These are phyloP conservation scores for Chytriomyces hyalinus DNA, from an alignment of 192 early-diverging fungal species.

Conservation along the genomic window DNA sequence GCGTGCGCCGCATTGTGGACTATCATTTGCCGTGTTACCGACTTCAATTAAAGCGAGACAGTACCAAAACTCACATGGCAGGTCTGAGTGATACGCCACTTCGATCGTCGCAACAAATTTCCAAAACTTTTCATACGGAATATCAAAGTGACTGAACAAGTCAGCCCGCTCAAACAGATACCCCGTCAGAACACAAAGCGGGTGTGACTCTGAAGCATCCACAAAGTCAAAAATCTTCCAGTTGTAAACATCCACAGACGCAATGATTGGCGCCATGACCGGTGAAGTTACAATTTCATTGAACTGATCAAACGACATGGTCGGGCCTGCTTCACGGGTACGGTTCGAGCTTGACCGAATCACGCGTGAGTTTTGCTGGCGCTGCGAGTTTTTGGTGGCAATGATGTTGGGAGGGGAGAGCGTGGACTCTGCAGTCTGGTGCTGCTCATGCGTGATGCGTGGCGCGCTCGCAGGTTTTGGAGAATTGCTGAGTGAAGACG, in stretches of 20 bases:
- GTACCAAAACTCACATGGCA: constrained; percentile 49
- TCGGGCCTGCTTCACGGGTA: background rate
- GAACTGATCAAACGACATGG: constrained; percentile 17
- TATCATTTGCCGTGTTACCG: constrained; percentile 11
- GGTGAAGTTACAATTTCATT: constrained; percentile 32
- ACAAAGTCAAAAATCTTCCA: constrained; percentile 57
- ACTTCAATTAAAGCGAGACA: background rate
- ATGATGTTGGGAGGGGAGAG: constrained; percentile 2
- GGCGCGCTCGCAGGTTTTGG: too few relatives aligned
- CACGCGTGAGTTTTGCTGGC: background rate
- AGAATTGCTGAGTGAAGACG: too few relatives aligned
- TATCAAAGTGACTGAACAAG: constrained; percentile 47
- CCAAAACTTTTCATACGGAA: constrained; percentile 52
- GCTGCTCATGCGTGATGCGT: too few relatives aligned
- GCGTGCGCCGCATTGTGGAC: constrained; percentile 67
- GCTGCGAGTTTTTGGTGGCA: constrained; percentile 1
- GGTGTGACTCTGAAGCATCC: constrained; percentile 21
- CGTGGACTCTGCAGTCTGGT: too few relatives aligned
- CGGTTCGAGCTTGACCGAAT: background rate
- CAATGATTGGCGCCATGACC: constrained; percentile 33
- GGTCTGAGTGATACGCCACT: constrained; percentile 54
- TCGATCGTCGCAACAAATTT: constrained; percentile 53
- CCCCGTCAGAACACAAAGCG: constrained; percentile 39
- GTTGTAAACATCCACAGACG: constrained; percentile 43
- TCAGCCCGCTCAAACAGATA: constrained; percentile 50